Percentiles rank a stretch among this genome's conserved stretches.
These are phyloP conservation scores for Eutypella sp. DNA, from an alignment of 2,329 filamentous ascomycete genomes.

Conservation along the genomic window DNA sequence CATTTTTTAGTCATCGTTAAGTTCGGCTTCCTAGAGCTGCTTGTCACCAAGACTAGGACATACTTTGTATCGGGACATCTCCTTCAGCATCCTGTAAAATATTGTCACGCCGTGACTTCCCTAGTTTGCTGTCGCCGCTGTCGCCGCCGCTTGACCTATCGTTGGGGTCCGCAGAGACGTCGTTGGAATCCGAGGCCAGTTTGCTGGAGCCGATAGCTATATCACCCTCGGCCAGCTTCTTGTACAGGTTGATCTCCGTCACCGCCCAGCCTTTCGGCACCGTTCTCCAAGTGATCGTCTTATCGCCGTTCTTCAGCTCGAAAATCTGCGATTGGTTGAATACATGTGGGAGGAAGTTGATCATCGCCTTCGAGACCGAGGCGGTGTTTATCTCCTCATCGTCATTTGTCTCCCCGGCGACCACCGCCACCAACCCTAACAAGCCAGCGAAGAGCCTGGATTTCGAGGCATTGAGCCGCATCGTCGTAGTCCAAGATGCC, in stretches of 20 bases:
- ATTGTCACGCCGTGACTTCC: no score
- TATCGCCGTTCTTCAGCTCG: no score
- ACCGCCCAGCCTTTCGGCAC: not conserved
- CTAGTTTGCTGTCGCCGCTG: no score
- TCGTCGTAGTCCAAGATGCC: slow-evolving; percentile 16
- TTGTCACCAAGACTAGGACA: no score
- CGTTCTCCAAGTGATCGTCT: not conserved
- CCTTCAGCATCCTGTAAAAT: no score
- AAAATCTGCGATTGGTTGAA: no score
- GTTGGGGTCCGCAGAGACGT: no score
- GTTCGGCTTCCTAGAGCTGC: no score
- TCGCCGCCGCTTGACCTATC: no score
- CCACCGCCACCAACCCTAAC: slow-evolving; percentile 10
- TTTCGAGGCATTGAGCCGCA: slow-evolving; percentile 22
- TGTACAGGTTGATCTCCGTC: not conserved
- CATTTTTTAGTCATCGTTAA: no score
- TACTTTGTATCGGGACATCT: no score
- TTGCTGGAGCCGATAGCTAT: not conserved
- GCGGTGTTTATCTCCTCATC: not conserved
- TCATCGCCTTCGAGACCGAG: not conserved
- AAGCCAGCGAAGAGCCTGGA: slow-evolving; percentile 19
- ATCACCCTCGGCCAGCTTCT: not conserved
- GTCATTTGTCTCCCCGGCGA: not conserved
- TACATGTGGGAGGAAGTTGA: not conserved
- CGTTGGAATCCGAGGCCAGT: not conserved